These are phyloP conservation scores for Dactylellina cionopaga DNA, from an alignment of 2,329 filamentous ascomycete genomes.

Conservation along the genomic window DNA sequence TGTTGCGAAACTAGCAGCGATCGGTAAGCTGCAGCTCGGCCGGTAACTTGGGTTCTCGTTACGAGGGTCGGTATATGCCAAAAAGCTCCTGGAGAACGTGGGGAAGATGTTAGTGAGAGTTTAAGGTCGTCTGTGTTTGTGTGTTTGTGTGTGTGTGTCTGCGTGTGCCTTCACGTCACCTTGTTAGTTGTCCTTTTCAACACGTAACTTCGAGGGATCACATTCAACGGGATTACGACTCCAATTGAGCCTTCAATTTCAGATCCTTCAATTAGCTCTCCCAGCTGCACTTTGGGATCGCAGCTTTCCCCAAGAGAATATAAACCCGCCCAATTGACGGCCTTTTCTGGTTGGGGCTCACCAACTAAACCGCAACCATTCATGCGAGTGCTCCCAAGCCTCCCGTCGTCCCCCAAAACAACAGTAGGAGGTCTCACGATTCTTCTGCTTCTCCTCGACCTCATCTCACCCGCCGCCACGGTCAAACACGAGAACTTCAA, in stretches of 20 bases:
- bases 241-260: too few species aligned
- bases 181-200: too few species aligned
- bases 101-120: too few species aligned
- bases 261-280: constrained; percentile 3
- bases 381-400: constrained; percentile 32
- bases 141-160: too few species aligned
- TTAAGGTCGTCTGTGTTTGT: too few species aligned
- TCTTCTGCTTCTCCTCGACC: constrained; percentile 53
- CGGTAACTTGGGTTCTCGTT: too few species aligned
- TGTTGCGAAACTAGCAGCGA: too few species aligned
- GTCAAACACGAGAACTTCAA: constrained; percentile 99
- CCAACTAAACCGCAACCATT: constrained; percentile 17
- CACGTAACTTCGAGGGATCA: too few species aligned
- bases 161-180: too few species aligned
- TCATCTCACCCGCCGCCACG: constrained; percentile 66
- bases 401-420: constrained; percentile 21
- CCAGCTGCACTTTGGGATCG: constrained; percentile 39
- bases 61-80: too few species aligned
- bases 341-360: constrained; percentile 47
- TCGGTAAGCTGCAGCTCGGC: too few species aligned
- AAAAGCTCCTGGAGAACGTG: too few species aligned
- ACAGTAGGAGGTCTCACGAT: constrained; percentile 39
- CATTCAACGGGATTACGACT: constrained; percentile 4
- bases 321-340: constrained; percentile 15
- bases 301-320: not conserved